phyloP scores from a whole-genome alignment of 345 rosid species.

The Rhodamnia argentea region DNA sequence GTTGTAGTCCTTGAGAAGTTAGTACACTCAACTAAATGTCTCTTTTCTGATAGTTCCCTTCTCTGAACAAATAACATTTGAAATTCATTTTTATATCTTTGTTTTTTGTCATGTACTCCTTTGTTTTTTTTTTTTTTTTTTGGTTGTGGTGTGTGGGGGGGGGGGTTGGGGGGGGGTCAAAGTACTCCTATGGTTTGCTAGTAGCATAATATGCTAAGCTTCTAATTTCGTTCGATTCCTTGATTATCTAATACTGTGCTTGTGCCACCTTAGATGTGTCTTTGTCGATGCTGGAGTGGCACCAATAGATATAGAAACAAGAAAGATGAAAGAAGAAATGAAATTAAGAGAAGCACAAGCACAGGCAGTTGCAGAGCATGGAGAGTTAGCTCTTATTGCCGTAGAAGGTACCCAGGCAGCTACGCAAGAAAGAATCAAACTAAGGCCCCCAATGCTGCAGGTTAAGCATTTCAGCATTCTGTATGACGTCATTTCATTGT shows the following conservation, averaged over 20 bases:
- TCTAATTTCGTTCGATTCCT: neutral
- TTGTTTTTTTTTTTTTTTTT: neutral
- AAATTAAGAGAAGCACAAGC: slow-evolving; percentile 87
- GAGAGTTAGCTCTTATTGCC: slow-evolving; percentile 84
- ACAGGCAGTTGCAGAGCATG: slow-evolving; percentile 86
- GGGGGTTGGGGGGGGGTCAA: too few species aligned
- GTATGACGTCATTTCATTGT: neutral
- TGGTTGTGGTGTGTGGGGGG: too few species aligned
- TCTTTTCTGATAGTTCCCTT: neutral
- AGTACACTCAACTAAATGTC: neutral
- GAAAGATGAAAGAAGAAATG: slow-evolving; percentile 82
- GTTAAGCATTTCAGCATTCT: slow-evolving; percentile 16
- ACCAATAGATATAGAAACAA: slow-evolving; percentile 79
- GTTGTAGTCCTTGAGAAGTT: neutral
- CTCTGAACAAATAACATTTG: neutral
- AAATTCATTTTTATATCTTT: neutral
- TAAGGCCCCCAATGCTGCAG: slow-evolving; percentile 97
- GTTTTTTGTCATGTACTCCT: neutral
- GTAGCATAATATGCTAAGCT: neutral
- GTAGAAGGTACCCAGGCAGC: slow-evolving; percentile 64
- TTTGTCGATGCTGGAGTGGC: slow-evolving; percentile 97
- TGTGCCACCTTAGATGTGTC: slow-evolving; percentile 54
- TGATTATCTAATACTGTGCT: neutral
- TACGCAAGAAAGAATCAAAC: slow-evolving; percentile 55
- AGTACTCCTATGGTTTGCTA: neutral